These are phyloP conservation scores for Globisporangium takayamanum DNA, from an alignment of 352 stramenopile genomes.

Conservation along the genomic window DNA sequence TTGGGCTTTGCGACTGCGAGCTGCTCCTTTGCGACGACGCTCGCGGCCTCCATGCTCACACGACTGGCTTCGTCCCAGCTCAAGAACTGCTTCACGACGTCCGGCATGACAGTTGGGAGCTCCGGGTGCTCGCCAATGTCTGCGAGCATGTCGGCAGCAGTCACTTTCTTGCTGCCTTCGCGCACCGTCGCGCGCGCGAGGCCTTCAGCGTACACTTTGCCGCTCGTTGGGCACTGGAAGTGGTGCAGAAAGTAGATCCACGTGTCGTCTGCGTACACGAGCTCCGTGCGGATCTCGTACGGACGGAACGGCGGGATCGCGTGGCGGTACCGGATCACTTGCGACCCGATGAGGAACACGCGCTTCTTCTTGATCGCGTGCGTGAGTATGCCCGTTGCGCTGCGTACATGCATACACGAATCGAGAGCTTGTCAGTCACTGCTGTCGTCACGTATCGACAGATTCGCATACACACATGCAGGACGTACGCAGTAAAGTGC, in stretches of 20 bases:
- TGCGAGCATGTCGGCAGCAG: constrained; percentile 18
- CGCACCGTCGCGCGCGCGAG: constrained; percentile 32
- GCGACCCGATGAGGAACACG: constrained; percentile 54
- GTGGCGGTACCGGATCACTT: constrained; percentile 57
- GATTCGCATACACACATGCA: background rate
- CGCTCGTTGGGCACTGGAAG: constrained; percentile 43
- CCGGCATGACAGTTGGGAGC: constrained; percentile 29
- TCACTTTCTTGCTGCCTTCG: constrained; percentile 17
- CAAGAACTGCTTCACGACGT: constrained; percentile 35
- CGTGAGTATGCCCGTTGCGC: constrained; percentile 42
- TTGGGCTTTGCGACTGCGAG: constrained; percentile 5
- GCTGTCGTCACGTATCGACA: too few species aligned
- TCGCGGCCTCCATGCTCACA: constrained; percentile 12
- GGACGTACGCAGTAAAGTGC: constrained; percentile 64
- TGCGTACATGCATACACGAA: constrained; percentile 7
- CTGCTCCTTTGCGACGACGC: background rate
- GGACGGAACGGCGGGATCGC: constrained; percentile 45
- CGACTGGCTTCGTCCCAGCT: constrained; percentile 11
- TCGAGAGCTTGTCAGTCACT: background rate
- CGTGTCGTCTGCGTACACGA: constrained; percentile 48
- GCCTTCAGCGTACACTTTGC: constrained; percentile 49
- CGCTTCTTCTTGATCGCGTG: constrained; percentile 55
- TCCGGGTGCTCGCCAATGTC: constrained; percentile 19
- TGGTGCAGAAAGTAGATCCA: constrained; percentile 64
- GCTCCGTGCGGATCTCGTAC: constrained; percentile 54